These are phyloP conservation scores for Aspergillus taichungensis DNA, from an alignment of 495 filamentous ascomycete genomes.

Conservation along the genomic window DNA sequence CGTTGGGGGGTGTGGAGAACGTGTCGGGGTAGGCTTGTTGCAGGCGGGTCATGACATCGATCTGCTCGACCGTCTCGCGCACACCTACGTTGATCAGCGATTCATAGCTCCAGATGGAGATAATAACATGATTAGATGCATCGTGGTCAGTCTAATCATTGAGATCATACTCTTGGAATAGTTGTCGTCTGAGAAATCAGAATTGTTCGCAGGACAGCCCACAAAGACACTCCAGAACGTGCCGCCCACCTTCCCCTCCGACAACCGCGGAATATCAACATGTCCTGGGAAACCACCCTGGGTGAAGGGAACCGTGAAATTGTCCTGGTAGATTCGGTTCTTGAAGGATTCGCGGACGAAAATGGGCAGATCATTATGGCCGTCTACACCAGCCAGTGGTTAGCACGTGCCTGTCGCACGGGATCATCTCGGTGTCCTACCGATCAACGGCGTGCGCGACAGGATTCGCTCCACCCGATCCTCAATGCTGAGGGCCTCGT, in stretches of 20 bases:
- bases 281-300: conserved; percentile 59
- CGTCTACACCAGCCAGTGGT: conserved; percentile 49
- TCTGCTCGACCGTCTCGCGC: conserved; percentile 66
- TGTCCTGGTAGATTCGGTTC: conserved; percentile 68
- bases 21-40: conserved; percentile 55
- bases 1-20: conserved; percentile 52
- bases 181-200: conserved; percentile 63
- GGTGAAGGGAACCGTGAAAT: conserved; percentile 63
- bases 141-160: neutral
- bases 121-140: no score
- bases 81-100: conserved; percentile 39
- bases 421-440: conserved; percentile 30
- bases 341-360: conserved; percentile 55
- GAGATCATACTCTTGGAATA: conserved; percentile 47
- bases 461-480: conserved; percentile 63
- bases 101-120: no score
- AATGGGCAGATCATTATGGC: conserved; percentile 84
- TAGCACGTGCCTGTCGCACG: neutral
- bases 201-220: conserved; percentile 61
- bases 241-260: conserved; percentile 43
- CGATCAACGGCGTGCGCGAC: conserved; percentile 68
- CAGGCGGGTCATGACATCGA: conserved; percentile 71
- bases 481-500: conserved; percentile 38
- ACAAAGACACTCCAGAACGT: conserved; percentile 91
- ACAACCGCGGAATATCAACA: conserved; percentile 67